Percentiles rank a stretch among this genome's conserved stretches.
phyloP scores from a whole-genome alignment of 1,284 basidiomycete species.

The Ustilago shanxiensis region DNA sequence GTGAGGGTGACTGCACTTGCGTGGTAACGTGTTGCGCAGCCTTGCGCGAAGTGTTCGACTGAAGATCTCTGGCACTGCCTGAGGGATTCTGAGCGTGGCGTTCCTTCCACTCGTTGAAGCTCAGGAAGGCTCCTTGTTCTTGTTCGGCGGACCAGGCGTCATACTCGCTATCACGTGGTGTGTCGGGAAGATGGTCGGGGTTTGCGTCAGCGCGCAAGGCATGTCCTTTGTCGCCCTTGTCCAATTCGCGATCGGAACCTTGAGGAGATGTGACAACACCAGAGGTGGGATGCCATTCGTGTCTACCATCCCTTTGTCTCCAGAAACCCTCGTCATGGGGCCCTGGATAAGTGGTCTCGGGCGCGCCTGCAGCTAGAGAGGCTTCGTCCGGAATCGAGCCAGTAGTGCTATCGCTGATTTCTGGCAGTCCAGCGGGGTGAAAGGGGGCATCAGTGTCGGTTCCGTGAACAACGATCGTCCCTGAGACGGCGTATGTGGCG shows the following conservation, averaged over 20 bases:
- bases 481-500: slow-evolving; percentile 41
- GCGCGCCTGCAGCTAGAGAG: neutral
- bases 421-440: slow-evolving; percentile 5
- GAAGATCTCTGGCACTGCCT: neutral
- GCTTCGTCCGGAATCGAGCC: neutral
- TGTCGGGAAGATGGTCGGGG: neutral
- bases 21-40: neutral
- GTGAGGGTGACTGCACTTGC: slow-evolving; percentile 3
- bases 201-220: neutral
- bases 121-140: slow-evolving; percentile 41
- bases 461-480: slow-evolving; percentile 32
- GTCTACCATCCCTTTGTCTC: slow-evolving; percentile 45
- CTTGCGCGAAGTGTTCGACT: neutral
- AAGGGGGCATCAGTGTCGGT: neutral
- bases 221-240: neutral
- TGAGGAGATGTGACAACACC: neutral
- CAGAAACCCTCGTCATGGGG: slow-evolving; percentile 48
- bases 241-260: neutral
- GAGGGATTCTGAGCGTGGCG: slow-evolving; percentile 17
- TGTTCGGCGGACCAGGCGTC: slow-evolving; percentile 53
- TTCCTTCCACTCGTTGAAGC: slow-evolving; percentile 53
- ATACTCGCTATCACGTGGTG: slow-evolving; percentile 27
- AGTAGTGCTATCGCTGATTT: slow-evolving; percentile 5
- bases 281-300: slow-evolving; percentile 44
- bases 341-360: slow-evolving; percentile 27